Evolutionary conservation across 495 filamentous ascomycete species (phyloP), one percentile per base, ranked within the genome.

Genomic region (Jackrogersella multiformis): DNA sequence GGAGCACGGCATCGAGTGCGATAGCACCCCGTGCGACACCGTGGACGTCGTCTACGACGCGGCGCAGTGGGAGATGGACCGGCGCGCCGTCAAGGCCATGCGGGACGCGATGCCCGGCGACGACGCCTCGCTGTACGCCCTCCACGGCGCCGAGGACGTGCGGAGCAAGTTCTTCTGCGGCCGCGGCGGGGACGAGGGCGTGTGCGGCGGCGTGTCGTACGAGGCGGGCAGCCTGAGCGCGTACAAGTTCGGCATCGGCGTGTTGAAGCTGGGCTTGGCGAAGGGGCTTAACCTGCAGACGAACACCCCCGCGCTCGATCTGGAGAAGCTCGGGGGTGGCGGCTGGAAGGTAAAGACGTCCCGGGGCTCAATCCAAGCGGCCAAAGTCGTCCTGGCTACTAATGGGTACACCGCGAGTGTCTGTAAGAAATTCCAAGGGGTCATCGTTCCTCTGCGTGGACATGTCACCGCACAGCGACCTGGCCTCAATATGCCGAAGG

Each of bases 341-440:
- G 57, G 69, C 0, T 87, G 85, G 76, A 69, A 61, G 9, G 73
- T 91, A 0, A 45, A 82, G 23, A 91, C 89, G 2, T 56, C 73
- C 12, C 78, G 86, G 21, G 88, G 88, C 13, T 73, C 38, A 4
- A 84, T 91, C n/a, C 70, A 36, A 6, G 80, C 89, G 0, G 62
- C 62, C 21, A 83, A 81, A 42, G 79, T 92, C 2, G 79, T 92
- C 7, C 72, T 91, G 46, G 90, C 90, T 23, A 92, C 89, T 28
- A 93, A 93, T 58, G 90, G 87, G 20, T 92, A 92, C 68, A 87
- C 88, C 1, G 84, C 87, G 1, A 78, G 76, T 13, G 74, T 92
- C 10, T 79, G 84, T 38, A 81, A 83, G 4, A 68, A 77, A 16
- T 84, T 92, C 52, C 81, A 83, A 56, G 82, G 84, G n/a, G 67